Percentiles rank a stretch among this genome's conserved stretches.
These are phyloP conservation scores for Cicer chorassanicum DNA, from an alignment of 306 rosid species.

Conservation along the genomic window DNA sequence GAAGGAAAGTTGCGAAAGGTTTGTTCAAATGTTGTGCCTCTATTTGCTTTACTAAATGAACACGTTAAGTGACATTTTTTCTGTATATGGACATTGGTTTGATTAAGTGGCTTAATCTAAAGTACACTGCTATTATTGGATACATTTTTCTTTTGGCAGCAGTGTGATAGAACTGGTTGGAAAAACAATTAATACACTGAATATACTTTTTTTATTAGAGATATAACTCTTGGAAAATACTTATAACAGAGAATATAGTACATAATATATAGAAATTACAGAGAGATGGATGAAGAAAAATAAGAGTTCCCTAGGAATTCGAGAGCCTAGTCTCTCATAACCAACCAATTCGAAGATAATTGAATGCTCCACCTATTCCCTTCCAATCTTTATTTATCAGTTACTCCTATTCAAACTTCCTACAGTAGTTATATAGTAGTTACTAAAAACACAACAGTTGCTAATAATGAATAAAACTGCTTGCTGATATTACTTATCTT, in stretches of 20 bases:
- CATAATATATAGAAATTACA: neutral
- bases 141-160: constrained; percentile 21
- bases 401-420: neutral
- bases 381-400: neutral
- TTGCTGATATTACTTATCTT: neutral
- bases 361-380: neutral
- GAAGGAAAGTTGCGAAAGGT: constrained; percentile 97
- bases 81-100: constrained; percentile 3
- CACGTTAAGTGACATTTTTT: constrained; percentile 9
- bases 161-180: neutral
- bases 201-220: neutral
- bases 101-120: constrained; percentile 23
- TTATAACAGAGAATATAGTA: neutral
- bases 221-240: neutral
- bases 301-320: neutral
- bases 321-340: neutral
- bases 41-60: constrained; percentile 28
- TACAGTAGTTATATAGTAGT: neutral
- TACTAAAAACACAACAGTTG: neutral
- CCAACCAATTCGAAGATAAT: neutral
- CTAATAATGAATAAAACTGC: neutral
- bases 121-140: constrained; percentile 15
- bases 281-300: constrained; percentile 6
- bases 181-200: neutral
- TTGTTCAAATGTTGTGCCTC: constrained; percentile 37